phyloP scores from a whole-genome alignment of 192 early-diverging fungal species.

The Backusella tarrabulga region DNA sequence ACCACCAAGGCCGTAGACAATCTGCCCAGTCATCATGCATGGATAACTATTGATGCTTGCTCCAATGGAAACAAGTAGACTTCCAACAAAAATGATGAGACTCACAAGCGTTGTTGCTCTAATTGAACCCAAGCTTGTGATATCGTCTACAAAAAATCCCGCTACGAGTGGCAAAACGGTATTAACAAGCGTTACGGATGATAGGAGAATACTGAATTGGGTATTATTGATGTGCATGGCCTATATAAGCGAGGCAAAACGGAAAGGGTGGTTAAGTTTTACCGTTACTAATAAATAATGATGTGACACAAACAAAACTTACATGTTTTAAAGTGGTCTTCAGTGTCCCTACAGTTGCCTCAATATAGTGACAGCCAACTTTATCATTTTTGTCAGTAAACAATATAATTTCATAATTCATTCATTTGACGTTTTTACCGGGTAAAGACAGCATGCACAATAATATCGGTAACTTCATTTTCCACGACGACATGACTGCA shows the following conservation, averaged over 20 bases:
- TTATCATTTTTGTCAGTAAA: not conserved
- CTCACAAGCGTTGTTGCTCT: constrained; percentile 51
- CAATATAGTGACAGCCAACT: constrained; percentile 25
- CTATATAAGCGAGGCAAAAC: constrained; percentile 29
- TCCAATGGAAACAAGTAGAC: constrained; percentile 45
- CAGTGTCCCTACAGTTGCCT: constrained; percentile 25
- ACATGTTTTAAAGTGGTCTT: constrained; percentile 26
- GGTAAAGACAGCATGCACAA: constrained; percentile 24
- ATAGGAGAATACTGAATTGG: constrained; percentile 62
- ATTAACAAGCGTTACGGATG: constrained; percentile 59
- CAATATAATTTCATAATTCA: not conserved
- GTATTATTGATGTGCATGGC: constrained; percentile 58
- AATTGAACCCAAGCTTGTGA: constrained; percentile 48
- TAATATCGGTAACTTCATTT: constrained; percentile 15
- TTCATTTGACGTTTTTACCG: not conserved
- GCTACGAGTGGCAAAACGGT: constrained; percentile 56
- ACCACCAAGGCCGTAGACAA: constrained; percentile 65
- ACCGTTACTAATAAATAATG: not conserved
- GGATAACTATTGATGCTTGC: constrained; percentile 42
- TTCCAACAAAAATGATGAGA: constrained; percentile 53
- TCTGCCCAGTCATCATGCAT: constrained; percentile 53
- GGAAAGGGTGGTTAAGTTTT: not conserved
- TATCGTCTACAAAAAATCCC: constrained; percentile 54
- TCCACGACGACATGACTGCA: not conserved
- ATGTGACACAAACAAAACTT: constrained; percentile 10